Base-by-base conservation (phyloP, 148 eudicot species). In the Vaccinium macrocarpon region DNA sequence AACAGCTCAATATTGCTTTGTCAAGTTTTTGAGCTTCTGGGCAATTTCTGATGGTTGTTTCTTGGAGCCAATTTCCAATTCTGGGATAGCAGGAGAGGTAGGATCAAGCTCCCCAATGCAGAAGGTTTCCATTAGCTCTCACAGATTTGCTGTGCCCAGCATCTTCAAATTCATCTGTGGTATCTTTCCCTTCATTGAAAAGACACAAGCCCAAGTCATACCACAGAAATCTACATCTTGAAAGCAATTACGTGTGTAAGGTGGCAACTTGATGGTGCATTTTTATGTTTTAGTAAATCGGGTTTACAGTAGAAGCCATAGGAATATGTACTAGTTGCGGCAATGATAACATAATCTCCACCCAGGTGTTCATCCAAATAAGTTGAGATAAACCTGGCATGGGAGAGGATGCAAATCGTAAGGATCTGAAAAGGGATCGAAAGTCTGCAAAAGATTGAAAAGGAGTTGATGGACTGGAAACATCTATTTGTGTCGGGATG, bases 291-390 rank as follows among this genome's bases (percentile, higher is more conserved):
- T 4, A 12, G 66, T 52, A 72, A 72, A 71, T 25, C 5, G 1
- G 21, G 1, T 35, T 32, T 66, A 52, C 73, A 72, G 3, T 4
- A 73, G 6, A 29, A 80, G 59, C 42, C 70, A 19, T 23, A 32
- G 52, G 29, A 21, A 32, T 66, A 55, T 10, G 56, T 92, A 94
- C 99, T 98, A 21, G 91, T 90, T 79, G 90, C 91, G 48, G 71
- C 82, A 70, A 94, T 88, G 83, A 96, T 79, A n/a, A 96, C 95
- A 81, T 96, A 98, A 32, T 96, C 97, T 82, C 99, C 99, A 46
- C 99, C 99, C 2, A 97, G 99, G 80, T 96, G 99, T 16, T 96
- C 99, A 57, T 96, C 98, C 86, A 96, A 38, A 88, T 96, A 96
- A 55, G 94, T 49, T 61, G 99, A 87, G 76, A 96, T 96, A 96